Evolutionary conservation across 179 eudicot genomes (phyloP), one percentile per base, ranked within the genome.

Genomic region (Patellifolia procumbens): DNA sequence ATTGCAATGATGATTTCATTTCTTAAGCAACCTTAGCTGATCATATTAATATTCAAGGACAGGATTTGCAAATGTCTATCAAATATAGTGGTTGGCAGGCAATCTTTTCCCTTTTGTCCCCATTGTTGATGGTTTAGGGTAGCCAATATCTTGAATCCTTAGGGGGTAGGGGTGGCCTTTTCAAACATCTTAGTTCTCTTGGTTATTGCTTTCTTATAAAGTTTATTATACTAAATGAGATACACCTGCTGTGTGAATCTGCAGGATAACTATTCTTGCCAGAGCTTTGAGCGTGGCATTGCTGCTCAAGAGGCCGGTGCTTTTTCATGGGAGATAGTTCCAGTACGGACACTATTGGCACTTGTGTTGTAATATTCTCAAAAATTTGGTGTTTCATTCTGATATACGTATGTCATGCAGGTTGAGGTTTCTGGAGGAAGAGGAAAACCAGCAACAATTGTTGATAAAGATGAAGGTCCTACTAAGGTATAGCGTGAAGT

Each of bases 391-490:
- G 45, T 46, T 61, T 26, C 26, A 29, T 35, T 26, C 56, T 65
- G 19, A n/a, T n/a, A n/a, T n/a, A 75, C 72, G 49, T 37, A 15
- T 70, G 53, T 64, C 37, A 3, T 80, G 65, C 80, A 83, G 89
- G 86, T 86, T 17, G 86, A 83, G 76, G 85, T 86, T 69, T 68
- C 89, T 69, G 89, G 87, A 32, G 89, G 89, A 34, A 84, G 85
- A 72, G 89, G 87, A 56, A 86, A 82, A 52, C 87, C 89, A 59
- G 51, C 85, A 67, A 76, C 72, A 34, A 28, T 84, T 37, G 80
- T 86, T 49, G 87, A 86, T 78, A 84, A 81, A 80, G 89, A 86
- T 75, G 89, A 86, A 74, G 84, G 89, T 69, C 82, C 76, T 48
- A 76, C 81, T 37, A 86, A 86, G 86, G 89, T 81, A 78, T 67